A percentile compares a stretch with the other conserved stretches of the same genome.
Conservation (phyloP, 2,329 filamentous ascomycete species). For the Fusarium sp. region DNA sequence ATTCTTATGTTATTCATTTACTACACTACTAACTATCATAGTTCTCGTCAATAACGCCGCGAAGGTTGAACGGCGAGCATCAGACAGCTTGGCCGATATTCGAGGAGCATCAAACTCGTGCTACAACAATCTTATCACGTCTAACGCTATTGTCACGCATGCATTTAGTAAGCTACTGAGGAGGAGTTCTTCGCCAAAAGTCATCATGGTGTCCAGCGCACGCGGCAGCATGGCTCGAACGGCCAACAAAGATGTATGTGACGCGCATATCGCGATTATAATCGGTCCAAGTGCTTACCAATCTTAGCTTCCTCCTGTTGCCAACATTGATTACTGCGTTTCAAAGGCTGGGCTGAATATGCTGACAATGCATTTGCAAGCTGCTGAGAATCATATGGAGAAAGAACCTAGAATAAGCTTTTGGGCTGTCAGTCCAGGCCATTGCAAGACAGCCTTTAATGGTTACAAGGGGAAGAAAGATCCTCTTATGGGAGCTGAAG, state of each 20-base stretch:
- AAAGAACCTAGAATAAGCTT: neutral
- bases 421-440: constrained; percentile 18
- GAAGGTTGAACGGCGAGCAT: neutral
- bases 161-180: neutral
- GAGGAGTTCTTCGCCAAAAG: constrained; percentile 5
- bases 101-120: constrained; percentile 10
- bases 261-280: accelerated
- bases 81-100: neutral
- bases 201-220: constrained; percentile 28
- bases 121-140: constrained; percentile 21
- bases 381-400: neutral
- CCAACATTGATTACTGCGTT: constrained; percentile 23
- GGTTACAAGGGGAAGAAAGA: constrained; percentile 7
- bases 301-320: constrained; percentile 11
- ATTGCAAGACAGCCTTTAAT: constrained; percentile 27
- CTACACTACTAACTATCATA: neutral
- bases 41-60: constrained; percentile 21
- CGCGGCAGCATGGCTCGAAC: constrained; percentile 16
- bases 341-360: constrained; percentile 20
- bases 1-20: accelerated
- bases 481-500: constrained; percentile 9
- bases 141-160: neutral
- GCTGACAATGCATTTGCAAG: constrained; percentile 13
- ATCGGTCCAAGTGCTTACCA: neutral
- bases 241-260: neutral